A percentile compares a stretch with the other conserved stretches of the same genome.
Evolutionary conservation across 768 basidiomycete species (phyloP).

Genomic region (Heimioporus sp.): DNA sequence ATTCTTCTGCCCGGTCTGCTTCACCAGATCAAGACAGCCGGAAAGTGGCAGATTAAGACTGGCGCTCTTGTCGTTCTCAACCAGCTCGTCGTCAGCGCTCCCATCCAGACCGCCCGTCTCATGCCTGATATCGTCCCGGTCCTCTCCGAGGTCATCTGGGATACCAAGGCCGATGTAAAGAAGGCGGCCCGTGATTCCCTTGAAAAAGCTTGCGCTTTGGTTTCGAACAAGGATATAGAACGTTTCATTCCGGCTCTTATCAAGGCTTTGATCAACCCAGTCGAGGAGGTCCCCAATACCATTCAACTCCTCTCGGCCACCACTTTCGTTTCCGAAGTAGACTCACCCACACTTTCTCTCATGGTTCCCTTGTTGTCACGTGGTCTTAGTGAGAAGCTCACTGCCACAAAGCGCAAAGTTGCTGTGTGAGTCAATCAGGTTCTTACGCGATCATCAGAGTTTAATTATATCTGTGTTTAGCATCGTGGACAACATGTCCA

Average conservation of each 20-base stretch:
- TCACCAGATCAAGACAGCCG: conserved; percentile 90
- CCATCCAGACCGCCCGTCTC: conserved; percentile 79
- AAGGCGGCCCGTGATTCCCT: conserved; percentile 95
- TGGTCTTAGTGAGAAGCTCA: conserved; percentile 92
- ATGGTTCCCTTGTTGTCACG: conserved; percentile 96
- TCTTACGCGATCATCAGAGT: conserved; percentile 8
- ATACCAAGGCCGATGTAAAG: conserved; percentile 98
- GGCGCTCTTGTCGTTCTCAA: conserved; percentile 80
- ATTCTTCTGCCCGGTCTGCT: conserved; percentile 86
- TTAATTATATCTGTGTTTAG: conserved; percentile 39
- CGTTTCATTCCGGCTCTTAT: conserved; percentile 97
- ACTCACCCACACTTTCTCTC: conserved; percentile 92
- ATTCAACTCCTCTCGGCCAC: conserved; percentile 94
- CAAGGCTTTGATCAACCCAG: conserved; percentile 97
- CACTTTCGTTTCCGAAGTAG: conserved; percentile 99
- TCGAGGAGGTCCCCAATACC: conserved; percentile 97
- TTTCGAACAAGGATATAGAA: conserved; percentile 98
- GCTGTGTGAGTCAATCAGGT: conserved; percentile 68
- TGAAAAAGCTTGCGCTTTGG: conserved; percentile 89
- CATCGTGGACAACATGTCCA: conserved; percentile 98
- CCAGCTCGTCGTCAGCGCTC: conserved; percentile 82
- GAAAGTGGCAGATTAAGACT: conserved; percentile 97
- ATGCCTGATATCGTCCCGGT: conserved; percentile 95
- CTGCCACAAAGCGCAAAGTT: conserved; percentile 96
- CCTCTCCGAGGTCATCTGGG: conserved; percentile 96